Conservation (phyloP, 495 filamentous ascomycete genomes). For the Podospora australis region DNA sequence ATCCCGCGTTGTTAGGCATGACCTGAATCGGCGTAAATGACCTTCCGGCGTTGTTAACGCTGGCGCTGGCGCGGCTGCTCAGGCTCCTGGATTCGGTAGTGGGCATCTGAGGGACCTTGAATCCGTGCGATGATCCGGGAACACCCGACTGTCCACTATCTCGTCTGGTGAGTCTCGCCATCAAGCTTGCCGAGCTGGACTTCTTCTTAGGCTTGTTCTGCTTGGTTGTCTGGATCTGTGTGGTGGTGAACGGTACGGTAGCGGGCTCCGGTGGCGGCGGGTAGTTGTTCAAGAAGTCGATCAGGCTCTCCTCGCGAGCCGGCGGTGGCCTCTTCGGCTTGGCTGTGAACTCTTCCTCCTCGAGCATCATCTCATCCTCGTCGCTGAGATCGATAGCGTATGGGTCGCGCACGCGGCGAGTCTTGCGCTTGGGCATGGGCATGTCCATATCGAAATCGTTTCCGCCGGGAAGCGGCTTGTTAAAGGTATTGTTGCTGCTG, state of each 20-base stretch:
- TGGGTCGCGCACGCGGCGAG: slow-evolving; percentile 73
- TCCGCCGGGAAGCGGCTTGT: slow-evolving; percentile 14
- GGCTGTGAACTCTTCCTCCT: slow-evolving; percentile 38
- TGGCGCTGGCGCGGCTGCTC: slow-evolving; percentile 27
- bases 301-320: slow-evolving; percentile 63
- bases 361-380: slow-evolving; percentile 52
- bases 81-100: slow-evolving; percentile 25
- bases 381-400: slow-evolving; percentile 87
- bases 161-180: slow-evolving; percentile 53
- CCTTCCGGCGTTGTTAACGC: slow-evolving; percentile 8
- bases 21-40: slow-evolving; percentile 45
- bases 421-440: slow-evolving; percentile 58
- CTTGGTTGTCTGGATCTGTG: slow-evolving; percentile 6
- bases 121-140: slow-evolving; percentile 11
- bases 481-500: no score
- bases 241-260: slow-evolving; percentile 31
- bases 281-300: slow-evolving; percentile 83
- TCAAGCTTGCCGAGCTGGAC: slow-evolving; percentile 53
- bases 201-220: slow-evolving; percentile 50
- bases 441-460: slow-evolving; percentile 39
- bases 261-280: slow-evolving; percentile 60
- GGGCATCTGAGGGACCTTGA: slow-evolving; percentile 15
- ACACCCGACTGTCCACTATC: slow-evolving; percentile 14
- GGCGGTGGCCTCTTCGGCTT: slow-evolving; percentile 27
- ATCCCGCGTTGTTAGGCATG: slow-evolving; percentile 27